Base-by-base conservation (phyloP, 164 flowering plant species). In the Sedum album region DNA sequence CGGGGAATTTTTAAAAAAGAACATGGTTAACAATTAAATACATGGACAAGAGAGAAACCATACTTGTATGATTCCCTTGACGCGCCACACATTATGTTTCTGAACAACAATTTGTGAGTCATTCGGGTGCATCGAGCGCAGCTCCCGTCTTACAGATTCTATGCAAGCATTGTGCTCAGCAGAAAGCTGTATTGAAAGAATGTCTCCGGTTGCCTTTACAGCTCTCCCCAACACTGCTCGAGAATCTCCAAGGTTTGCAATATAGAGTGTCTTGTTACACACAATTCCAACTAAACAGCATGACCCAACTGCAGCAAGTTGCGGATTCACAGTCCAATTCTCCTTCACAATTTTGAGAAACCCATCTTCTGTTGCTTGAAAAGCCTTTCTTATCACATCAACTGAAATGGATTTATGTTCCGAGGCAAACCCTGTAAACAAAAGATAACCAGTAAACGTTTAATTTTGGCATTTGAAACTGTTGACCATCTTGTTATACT, bases 281-380 rank as follows among this genome's bases (percentile, higher is more conserved):
- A 86, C 80, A 25, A 86, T 78, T 13, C 88, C 88, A 30, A 75
- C 79, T 63, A 86, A 76, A 66, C 91, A 86, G 72, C 91, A 86
- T 17, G 91, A 84, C 35, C 91, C 91, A 61, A 86, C 88, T 5
- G 91, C 87, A 33, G 91, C 91, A 72, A 86, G 80, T 69, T 86
- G 91, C 18, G 91, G 91, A 49, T 71, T 82, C 66, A 73, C 68
- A 15, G 87, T 69, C 91, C 91, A 86, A 39, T 82, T 84, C 68
- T 60, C 79, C 15, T 80, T 74, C 31, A 86, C 91, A 67, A 84
- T 61, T 36, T 88, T 79, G 39, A 80, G 60, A 72, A 86, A 86
- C 13, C 88, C 91, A 21, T 86, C 88, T 74, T 86, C 91, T 28
- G 91, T 86, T 10, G 87, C 86, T 70, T 84, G 87, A 74, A 75